Evolutionary conservation across 2,329 filamentous ascomycete genomes (phyloP).

Genomic region (Pseudovirgaria hyperparasitica): DNA sequence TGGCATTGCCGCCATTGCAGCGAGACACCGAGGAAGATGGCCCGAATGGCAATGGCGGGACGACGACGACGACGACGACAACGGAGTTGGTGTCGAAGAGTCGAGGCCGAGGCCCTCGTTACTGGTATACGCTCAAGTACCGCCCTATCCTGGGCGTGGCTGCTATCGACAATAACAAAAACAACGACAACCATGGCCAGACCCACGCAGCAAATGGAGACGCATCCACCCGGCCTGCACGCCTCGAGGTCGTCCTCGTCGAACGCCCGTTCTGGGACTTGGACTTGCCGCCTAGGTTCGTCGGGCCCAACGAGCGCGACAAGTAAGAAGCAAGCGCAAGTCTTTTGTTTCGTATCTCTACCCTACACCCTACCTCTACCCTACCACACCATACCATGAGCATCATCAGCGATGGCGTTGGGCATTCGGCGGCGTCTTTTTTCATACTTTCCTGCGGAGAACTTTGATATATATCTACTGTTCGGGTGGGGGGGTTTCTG

Average conservation of each 20-base stretch:
- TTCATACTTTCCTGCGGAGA: too few species aligned
- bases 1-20: conserved; percentile 14
- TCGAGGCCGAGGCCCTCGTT: conserved; percentile 19
- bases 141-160: conserved; percentile 75
- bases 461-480: too few species aligned
- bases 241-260: conserved; percentile 71
- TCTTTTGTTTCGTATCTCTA: too few species aligned
- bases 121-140: conserved; percentile 88
- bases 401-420: too few species aligned
- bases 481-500: too few species aligned
- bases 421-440: too few species aligned
- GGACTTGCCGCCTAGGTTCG: conserved; percentile 57
- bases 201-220: conserved; percentile 9
- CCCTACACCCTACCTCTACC: too few species aligned
- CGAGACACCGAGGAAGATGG: conserved; percentile 12
- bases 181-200: conserved; percentile 24
- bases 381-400: too few species aligned
- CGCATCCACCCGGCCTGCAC: conserved; percentile 12
- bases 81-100: conserved; percentile 10
- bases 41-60: too few species aligned
- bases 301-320: conserved; percentile 21
- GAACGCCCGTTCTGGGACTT: conserved; percentile 79
- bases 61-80: conserved; percentile 8
- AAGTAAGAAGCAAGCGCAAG: too few species aligned
- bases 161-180: conserved; percentile 40